phyloP scores from a whole-genome alignment of 495 filamentous ascomycete genomes.

The Cercophora samala region DNA sequence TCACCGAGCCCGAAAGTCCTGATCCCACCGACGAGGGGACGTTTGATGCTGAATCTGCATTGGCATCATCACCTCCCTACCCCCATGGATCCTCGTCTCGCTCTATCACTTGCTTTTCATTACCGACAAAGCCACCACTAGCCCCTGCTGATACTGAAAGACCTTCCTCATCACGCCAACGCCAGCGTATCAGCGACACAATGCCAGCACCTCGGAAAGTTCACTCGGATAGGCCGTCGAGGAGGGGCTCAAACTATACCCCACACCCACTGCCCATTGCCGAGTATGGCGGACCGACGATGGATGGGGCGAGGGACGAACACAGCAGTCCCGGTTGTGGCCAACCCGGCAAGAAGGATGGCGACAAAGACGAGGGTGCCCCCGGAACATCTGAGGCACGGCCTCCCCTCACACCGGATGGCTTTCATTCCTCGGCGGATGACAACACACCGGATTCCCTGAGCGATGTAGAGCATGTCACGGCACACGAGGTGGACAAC shows the following conservation, averaged over 20 bases:
- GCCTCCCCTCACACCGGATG: not conserved
- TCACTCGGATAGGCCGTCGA: not conserved
- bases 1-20: slow-evolving; percentile 26
- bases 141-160: not conserved
- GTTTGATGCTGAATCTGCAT: slow-evolving; percentile 1
- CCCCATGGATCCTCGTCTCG: slow-evolving; percentile 12
- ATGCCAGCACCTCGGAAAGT: not conserved
- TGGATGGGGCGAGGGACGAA: not conserved
- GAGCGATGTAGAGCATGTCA: not conserved
- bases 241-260: not conserved
- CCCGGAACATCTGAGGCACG: too few relatives aligned
- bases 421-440: not conserved
- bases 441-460: slow-evolving; percentile 2
- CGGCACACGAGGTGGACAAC: slow-evolving; percentile 11
- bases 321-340: not conserved
- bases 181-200: not conserved
- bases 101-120: slow-evolving; percentile 8
- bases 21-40: slow-evolving; percentile 16
- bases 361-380: not conserved
- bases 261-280: not conserved
- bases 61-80: slow-evolving; percentile 22
- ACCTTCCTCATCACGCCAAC: not conserved
- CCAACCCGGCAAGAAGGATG: not conserved
- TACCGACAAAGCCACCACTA: not conserved
- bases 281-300: not conserved